Evolutionary conservation across 1,284 basidiomycete genomes (phyloP).

Genomic region (Ceratobasidium sp.): DNA sequence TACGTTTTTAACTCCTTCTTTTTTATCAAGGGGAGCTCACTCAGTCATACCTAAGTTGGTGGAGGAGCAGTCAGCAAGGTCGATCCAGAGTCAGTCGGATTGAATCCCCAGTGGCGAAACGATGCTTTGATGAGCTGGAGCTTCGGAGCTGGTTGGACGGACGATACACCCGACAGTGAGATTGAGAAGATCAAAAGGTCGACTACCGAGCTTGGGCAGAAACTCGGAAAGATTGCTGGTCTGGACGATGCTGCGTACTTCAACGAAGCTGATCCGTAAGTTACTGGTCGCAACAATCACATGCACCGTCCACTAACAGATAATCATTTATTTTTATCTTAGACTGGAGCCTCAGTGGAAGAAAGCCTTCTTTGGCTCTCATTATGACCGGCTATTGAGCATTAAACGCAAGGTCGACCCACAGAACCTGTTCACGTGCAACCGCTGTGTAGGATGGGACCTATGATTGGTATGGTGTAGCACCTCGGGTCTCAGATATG

Average conservation of each 20-base stretch:
- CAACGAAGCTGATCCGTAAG: constrained; percentile 58
- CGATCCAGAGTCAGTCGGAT: constrained; percentile 55
- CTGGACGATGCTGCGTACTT: constrained; percentile 56
- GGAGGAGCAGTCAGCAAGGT: constrained; percentile 57
- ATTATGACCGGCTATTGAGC: constrained; percentile 2
- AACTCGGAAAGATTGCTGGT: constrained; percentile 49
- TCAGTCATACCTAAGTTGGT: constrained; percentile 49
- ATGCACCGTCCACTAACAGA: constrained; percentile 49
- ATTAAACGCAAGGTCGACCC: constrained; percentile 21
- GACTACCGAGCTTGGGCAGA: constrained; percentile 50
- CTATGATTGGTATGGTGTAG: neutral
- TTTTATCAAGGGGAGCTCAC: too few species aligned
- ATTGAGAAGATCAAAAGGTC: constrained; percentile 51
- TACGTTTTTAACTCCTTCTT: neutral
- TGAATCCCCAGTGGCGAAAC: constrained; percentile 60
- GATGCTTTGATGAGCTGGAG: constrained; percentile 52
- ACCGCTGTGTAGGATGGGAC: constrained; percentile 10
- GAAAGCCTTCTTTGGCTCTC: constrained; percentile 15
- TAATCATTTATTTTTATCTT: constrained; percentile 5
- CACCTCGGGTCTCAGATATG: too few species aligned
- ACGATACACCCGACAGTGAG: constrained; percentile 50
- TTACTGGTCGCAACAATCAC: too few species aligned
- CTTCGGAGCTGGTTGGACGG: constrained; percentile 52
- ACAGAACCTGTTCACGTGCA: neutral
- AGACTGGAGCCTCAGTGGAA: constrained; percentile 14